Evolutionary conservation across 768 basidiomycete species (phyloP).

Genomic region (Termitomyces sp.): DNA sequence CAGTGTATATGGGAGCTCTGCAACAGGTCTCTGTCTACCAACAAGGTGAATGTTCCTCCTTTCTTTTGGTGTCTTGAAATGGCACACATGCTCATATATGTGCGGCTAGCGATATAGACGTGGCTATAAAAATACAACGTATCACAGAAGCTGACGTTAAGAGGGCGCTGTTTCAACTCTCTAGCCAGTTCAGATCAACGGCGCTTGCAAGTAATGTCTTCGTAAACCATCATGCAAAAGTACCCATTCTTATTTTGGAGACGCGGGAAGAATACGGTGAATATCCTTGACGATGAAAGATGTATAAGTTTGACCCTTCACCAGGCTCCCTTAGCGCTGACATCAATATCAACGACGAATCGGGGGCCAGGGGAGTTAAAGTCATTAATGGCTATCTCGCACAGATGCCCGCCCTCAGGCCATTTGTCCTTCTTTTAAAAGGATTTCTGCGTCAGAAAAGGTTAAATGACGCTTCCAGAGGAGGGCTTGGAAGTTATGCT

Average conservation of each 20-base stretch:
- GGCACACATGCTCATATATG: background rate
- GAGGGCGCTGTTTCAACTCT: conserved; percentile 41
- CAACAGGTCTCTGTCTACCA: conserved; percentile 56
- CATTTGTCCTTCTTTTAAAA: conserved; percentile 60
- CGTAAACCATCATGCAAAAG: conserved; percentile 28
- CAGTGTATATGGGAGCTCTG: conserved; percentile 55
- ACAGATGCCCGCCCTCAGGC: conserved; percentile 50
- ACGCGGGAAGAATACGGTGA: conserved; percentile 36
- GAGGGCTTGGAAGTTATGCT: conserved; percentile 64
- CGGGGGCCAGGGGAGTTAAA: conserved; percentile 46
- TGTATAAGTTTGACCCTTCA: background rate
- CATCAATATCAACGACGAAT: conserved; percentile 57
- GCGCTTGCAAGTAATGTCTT: conserved; percentile 33
- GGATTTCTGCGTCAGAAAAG: conserved; percentile 48
- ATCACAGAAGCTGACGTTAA: conserved; percentile 28
- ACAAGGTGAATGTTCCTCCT: conserved; percentile 39
- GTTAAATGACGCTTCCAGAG: conserved; percentile 58
- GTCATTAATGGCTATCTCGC: conserved; percentile 48
- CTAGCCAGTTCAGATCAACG: conserved; percentile 35
- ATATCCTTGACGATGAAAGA: background rate
- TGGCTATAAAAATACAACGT: conserved; percentile 21
- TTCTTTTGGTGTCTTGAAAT: too few species aligned
- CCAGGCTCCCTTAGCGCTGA: conserved; percentile 59
- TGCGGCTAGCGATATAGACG: conserved; percentile 29
- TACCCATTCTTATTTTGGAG: conserved; percentile 61